These are phyloP conservation scores for Pharus latifolius DNA, from an alignment of 176 grass and related monocot species.

Conservation along the genomic window DNA sequence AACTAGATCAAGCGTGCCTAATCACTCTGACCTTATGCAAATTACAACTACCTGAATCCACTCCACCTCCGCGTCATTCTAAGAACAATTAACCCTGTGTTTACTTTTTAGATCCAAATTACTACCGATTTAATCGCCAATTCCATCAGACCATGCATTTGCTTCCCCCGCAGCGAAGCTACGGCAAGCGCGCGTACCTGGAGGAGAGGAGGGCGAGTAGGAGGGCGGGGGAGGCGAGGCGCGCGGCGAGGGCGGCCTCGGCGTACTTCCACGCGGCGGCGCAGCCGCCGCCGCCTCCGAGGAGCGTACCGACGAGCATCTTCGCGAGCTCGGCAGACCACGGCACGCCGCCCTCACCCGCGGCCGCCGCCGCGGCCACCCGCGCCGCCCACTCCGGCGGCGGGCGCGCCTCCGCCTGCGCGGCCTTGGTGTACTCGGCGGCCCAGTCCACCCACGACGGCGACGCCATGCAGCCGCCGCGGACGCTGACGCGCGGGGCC, in stretches of 20 bases:
- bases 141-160: constrained; percentile 15
- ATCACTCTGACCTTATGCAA: too few species aligned
- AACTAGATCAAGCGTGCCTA: too few species aligned
- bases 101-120: background rate
- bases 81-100: background rate
- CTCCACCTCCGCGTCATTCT: background rate
- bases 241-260: constrained; percentile 56
- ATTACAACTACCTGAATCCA: too few species aligned
- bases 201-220: constrained; percentile 73
- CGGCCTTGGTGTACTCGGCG: constrained; percentile 56
- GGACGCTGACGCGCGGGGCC: background rate
- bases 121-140: background rate
- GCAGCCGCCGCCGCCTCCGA: constrained; percentile 1
- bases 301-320: constrained; percentile 43
- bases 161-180: background rate
- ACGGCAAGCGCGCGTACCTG: constrained; percentile 27
- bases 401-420: constrained; percentile 41
- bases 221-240: constrained; percentile 62
- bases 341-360: background rate
- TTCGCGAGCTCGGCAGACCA: constrained; percentile 53
- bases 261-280: constrained; percentile 79
- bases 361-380: constrained; percentile 12
- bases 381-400: constrained; percentile 52
- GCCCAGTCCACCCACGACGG: constrained; percentile 35
- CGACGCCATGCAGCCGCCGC: background rate